Evolutionary conservation across 371 early-diverging fungal genomes (phyloP).

Genomic region (Circinella minor): DNA sequence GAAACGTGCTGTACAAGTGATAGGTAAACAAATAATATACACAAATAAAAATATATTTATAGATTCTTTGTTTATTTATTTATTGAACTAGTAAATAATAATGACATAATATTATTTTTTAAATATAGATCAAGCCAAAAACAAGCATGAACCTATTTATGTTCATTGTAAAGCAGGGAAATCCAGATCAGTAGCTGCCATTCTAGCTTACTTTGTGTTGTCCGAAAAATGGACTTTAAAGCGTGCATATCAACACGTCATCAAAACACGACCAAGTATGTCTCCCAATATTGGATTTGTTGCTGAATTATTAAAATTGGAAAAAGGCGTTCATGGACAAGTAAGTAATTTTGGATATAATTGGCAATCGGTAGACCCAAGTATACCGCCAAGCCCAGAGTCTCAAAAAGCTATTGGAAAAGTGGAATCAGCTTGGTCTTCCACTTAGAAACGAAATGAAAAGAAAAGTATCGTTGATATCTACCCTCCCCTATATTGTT

Average conservation of each 20-base stretch:
- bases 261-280: slow-evolving; percentile 67
- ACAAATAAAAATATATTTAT: no score
- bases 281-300: slow-evolving; percentile 92
- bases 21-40: slow-evolving; percentile 43
- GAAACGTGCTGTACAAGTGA: slow-evolving; percentile 55
- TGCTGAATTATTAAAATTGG: slow-evolving; percentile 72
- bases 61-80: no score
- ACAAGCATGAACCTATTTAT: slow-evolving; percentile 65
- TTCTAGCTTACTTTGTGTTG: slow-evolving; percentile 75
- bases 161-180: slow-evolving; percentile 90
- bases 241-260: slow-evolving; percentile 75
- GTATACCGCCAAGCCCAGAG: slow-evolving; percentile 43
- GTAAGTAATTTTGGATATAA: slow-evolving; percentile 48
- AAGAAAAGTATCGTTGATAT: background rate
- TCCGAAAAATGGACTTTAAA: slow-evolving; percentile 71
- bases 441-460: background rate
- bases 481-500: no score
- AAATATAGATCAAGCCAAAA: slow-evolving; percentile 40
- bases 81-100: no score
- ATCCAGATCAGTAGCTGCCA: slow-evolving; percentile 80
- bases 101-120: background rate
- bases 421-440: slow-evolving; percentile 39
- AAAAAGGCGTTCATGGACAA: slow-evolving; percentile 63
- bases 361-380: slow-evolving; percentile 33
- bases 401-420: slow-evolving; percentile 36